phyloP scores from a whole-genome alignment of 768 basidiomycete genomes.

The Asterophora lycoperdoides region DNA sequence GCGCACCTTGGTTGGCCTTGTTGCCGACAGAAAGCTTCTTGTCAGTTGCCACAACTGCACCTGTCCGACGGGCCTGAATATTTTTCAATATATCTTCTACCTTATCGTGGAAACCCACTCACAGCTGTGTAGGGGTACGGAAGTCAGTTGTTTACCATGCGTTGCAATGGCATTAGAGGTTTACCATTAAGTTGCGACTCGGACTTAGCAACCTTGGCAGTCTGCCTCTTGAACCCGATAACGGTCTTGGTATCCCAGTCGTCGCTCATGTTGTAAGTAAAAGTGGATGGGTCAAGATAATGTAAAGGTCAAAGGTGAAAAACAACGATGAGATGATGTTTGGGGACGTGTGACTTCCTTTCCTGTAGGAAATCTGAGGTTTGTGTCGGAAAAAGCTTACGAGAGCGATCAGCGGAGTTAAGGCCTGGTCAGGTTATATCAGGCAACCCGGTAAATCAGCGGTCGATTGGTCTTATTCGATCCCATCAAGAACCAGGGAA shows the following conservation, averaged over 20 bases:
- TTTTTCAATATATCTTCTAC: constrained; percentile 6
- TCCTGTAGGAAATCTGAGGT: too few relatives aligned
- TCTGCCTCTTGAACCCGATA: constrained; percentile 64
- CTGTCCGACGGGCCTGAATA: constrained; percentile 65
- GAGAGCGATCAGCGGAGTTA: too few relatives aligned
- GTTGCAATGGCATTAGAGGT: constrained; percentile 15
- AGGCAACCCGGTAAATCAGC: too few relatives aligned
- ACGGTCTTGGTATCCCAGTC: constrained; percentile 75
- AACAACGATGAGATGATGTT: constrained; percentile 7
- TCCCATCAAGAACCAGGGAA: too few relatives aligned
- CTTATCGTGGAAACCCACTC: constrained; percentile 22
- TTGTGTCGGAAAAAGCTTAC: too few relatives aligned
- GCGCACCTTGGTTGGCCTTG: constrained; percentile 71
- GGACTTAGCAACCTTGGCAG: constrained; percentile 62
- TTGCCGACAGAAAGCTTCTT: constrained; percentile 72
- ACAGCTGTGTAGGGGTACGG: constrained; percentile 41
- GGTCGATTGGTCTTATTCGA: too few relatives aligned
- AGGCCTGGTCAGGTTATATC: too few relatives aligned
- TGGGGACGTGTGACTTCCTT: constrained; percentile 15
- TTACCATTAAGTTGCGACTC: constrained; percentile 52
- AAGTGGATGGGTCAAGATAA: constrained; percentile 3
- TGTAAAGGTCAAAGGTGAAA: constrained; percentile 8
- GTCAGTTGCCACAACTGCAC: constrained; percentile 77
- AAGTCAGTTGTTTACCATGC: not conserved
- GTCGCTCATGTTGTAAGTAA: constrained; percentile 35